Conservation (phyloP, 208 protist species). For the Leishmania mexicana region DNA sequence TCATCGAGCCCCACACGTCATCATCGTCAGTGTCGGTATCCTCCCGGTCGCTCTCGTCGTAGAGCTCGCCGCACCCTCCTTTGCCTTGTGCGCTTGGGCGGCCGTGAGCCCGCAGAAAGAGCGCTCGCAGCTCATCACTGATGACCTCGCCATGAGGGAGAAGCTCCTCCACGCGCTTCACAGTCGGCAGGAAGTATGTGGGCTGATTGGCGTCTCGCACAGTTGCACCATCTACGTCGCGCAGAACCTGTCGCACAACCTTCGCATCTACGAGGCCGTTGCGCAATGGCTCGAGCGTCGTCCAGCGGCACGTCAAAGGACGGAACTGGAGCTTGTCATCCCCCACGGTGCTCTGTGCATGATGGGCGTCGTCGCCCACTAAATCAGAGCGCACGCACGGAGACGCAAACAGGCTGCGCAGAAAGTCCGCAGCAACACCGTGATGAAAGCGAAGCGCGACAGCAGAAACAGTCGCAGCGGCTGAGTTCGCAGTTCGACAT, state of each 20-base stretch:
- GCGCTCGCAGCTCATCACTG: slow-evolving; percentile 69
- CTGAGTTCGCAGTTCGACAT: background rate
- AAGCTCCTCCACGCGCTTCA: slow-evolving; percentile 52
- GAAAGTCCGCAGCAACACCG: slow-evolving; percentile 44
- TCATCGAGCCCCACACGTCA: slow-evolving; percentile 21
- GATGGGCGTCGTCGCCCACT: slow-evolving; percentile 1
- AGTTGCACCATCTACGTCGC: background rate
- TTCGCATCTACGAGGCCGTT: slow-evolving; percentile 32
- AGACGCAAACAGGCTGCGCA: slow-evolving; percentile 31
- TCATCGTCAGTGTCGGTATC: slow-evolving; percentile 41
- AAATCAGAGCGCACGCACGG: slow-evolving; percentile 27
- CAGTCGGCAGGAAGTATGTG: slow-evolving; percentile 35
- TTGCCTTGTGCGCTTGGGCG: background rate
- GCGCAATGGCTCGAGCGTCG: slow-evolving; percentile 39
- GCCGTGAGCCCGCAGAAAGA: slow-evolving; percentile 57
- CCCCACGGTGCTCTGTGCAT: background rate
- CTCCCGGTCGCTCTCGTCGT: background rate
- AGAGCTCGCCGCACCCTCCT: background rate
- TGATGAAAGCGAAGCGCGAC: slow-evolving; percentile 51
- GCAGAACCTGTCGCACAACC: slow-evolving; percentile 35
- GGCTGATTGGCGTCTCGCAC: background rate
- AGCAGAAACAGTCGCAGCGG: slow-evolving; percentile 5
- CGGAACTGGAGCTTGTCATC: background rate
- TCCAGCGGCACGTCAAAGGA: slow-evolving; percentile 38
- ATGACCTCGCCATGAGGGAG: slow-evolving; percentile 60